These are phyloP conservation scores for Saccharomycopsis hybrid DNA, from an alignment of 1,139 yeast genomes.

Conservation along the genomic window DNA sequence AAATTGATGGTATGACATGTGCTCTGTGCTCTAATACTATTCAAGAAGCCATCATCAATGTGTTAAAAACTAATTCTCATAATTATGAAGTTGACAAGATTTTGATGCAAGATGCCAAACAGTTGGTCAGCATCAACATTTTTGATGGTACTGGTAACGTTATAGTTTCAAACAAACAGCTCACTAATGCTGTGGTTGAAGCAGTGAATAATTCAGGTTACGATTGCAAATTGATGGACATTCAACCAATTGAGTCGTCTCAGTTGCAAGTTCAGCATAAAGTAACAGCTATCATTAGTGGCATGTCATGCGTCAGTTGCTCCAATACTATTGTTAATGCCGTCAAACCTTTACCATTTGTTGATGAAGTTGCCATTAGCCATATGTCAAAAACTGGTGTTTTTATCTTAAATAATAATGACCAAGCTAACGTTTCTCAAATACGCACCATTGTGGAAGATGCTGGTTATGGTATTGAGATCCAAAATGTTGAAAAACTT, in stretches of 20 bases:
- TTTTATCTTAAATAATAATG: too few species aligned
- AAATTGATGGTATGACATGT: constrained; percentile 63
- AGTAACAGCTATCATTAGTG: constrained; percentile 58
- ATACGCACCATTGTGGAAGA: not conserved
- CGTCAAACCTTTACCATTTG: constrained; percentile 45
- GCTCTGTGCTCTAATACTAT: constrained; percentile 50
- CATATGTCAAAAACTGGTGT: not conserved
- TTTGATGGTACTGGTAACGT: constrained; percentile 40
- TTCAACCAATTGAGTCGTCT: constrained; percentile 46
- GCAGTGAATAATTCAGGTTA: constrained; percentile 51
- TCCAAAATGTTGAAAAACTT: not conserved
- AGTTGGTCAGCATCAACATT: constrained; percentile 34
- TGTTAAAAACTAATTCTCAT: too few species aligned
- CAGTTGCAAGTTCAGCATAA: constrained; percentile 31
- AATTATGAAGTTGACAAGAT: not conserved
- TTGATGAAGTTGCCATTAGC: constrained; percentile 34
- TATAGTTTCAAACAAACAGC: constrained; percentile 44
- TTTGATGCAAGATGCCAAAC: constrained; percentile 19
- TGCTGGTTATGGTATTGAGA: not conserved
- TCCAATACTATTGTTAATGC: constrained; percentile 48
- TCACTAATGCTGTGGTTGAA: constrained; percentile 43
- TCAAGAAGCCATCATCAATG: constrained; percentile 29
- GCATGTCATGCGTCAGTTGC: constrained; percentile 74
- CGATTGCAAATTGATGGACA: constrained; percentile 49
- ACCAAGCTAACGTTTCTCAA: not conserved